Evolutionary conservation across 345 rosid genomes (phyloP).

Genomic region (Eucalyptus erythrocorys): DNA sequence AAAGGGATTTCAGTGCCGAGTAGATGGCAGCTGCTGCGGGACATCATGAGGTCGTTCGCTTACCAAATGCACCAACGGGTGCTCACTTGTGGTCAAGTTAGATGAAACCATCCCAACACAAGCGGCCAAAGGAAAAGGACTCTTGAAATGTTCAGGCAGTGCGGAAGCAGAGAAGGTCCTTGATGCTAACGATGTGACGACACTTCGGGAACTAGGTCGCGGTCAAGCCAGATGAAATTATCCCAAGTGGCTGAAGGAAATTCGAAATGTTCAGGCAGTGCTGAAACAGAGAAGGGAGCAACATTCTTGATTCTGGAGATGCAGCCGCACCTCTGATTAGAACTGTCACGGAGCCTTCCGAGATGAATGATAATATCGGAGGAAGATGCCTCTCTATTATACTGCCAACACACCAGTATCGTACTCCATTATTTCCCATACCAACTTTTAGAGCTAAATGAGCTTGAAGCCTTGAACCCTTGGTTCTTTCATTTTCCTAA

Average conservation of each 20-base stretch:
- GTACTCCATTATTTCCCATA: neutral
- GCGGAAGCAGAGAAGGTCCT: conserved; percentile 6
- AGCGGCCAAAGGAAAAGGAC: neutral
- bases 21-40: conserved; percentile 53
- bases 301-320: conserved; percentile 9
- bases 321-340: conserved; percentile 15
- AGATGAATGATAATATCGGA: conserved; percentile 18
- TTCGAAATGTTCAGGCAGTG: neutral
- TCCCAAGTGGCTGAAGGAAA: neutral
- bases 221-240: neutral
- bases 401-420: conserved; percentile 54
- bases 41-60: conserved; percentile 52
- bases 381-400: conserved; percentile 59
- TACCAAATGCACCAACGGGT: conserved; percentile 59
- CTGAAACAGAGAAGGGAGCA: conserved; percentile 7
- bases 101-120: neutral
- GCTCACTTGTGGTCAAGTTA: neutral
- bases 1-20: conserved; percentile 58
- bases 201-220: neutral
- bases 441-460: neutral
- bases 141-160: neutral
- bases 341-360: conserved; percentile 8
- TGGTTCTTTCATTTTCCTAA: neutral
- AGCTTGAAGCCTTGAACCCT: neutral
- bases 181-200: neutral